Evolutionary conservation across 331 rosid species (phyloP).

Genomic region (Rosa hybrid): DNA sequence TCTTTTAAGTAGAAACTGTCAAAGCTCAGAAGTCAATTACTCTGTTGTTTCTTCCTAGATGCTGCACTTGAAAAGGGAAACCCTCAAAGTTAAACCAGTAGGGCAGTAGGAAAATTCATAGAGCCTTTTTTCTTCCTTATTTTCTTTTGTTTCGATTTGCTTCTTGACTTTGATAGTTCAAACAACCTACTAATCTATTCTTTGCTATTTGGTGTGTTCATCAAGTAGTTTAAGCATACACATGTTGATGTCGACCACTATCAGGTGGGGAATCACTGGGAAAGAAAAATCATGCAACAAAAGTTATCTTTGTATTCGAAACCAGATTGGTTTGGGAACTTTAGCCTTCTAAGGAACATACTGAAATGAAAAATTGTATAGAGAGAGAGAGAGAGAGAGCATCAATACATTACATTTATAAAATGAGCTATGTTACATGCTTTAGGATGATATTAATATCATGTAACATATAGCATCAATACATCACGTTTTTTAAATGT

Average conservation of each 20-base stretch:
- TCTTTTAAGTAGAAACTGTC: slow-evolving; percentile 40
- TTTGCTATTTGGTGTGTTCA: neutral
- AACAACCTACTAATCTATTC: neutral
- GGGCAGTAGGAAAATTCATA: slow-evolving; percentile 45
- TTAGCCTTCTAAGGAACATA: too few species aligned
- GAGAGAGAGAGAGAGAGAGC: too few species aligned
- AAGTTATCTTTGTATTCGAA: too few species aligned
- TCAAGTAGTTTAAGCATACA: neutral
- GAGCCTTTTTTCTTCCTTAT: slow-evolving; percentile 19
- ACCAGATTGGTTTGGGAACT: too few species aligned
- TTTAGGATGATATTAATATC: too few species aligned
- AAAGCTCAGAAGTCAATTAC: slow-evolving; percentile 22
- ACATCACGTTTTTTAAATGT: too few species aligned
- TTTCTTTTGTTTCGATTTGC: neutral
- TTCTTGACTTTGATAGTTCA: neutral
- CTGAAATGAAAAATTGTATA: too few species aligned
- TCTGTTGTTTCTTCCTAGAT: slow-evolving; percentile 31
- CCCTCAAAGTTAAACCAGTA: slow-evolving; percentile 26
- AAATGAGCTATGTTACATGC: too few species aligned
- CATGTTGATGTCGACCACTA: neutral
- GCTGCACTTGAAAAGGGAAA: slow-evolving; percentile 32
- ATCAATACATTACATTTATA: too few species aligned
- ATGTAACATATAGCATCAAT: too few species aligned
- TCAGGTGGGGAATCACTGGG: neutral
- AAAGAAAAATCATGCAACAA: too few species aligned